Evolutionary conservation across 225 moss, liverwort and hornwort genomes (phyloP).

Genomic region (Marchantia polymorpha): DNA sequence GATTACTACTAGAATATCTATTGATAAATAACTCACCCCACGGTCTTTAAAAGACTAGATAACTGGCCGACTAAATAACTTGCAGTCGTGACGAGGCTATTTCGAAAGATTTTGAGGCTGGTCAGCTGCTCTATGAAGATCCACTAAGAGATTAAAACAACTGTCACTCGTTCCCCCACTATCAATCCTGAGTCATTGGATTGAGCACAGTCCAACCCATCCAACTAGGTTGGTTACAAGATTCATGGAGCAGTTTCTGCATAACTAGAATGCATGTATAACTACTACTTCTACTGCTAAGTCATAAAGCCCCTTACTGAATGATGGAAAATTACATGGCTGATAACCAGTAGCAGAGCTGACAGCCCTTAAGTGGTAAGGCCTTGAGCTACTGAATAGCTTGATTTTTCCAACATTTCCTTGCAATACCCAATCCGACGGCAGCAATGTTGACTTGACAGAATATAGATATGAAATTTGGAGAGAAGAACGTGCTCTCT

Average conservation of each 20-base stretch:
- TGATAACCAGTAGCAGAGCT: too few species aligned
- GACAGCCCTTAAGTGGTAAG: too few species aligned
- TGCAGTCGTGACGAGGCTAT: background rate
- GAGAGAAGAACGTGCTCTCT: too few species aligned
- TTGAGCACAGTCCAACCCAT: constrained; percentile 13
- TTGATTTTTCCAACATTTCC: too few species aligned
- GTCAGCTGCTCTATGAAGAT: constrained; percentile 9
- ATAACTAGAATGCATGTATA: constrained; percentile 22
- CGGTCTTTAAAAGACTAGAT: background rate
- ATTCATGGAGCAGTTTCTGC: constrained; percentile 19
- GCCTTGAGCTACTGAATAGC: too few species aligned
- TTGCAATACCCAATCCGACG: too few species aligned
- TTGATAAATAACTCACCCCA: too few species aligned
- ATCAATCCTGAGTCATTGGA: constrained; percentile 17
- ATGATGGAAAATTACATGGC: constrained; percentile 34
- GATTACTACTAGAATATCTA: too few species aligned
- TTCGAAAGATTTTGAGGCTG: constrained; percentile 11
- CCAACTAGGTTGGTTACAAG: constrained; percentile 21
- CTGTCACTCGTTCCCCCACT: constrained; percentile 11
- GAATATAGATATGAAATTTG: too few species aligned
- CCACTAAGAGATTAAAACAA: constrained; percentile 7
- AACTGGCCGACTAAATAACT: background rate
- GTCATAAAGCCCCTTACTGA: constrained; percentile 37
- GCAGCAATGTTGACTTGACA: too few species aligned
- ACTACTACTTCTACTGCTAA: constrained; percentile 23